phyloP scores from a whole-genome alignment of 1,139 yeast genomes.

The Komagataea norvegica region DNA sequence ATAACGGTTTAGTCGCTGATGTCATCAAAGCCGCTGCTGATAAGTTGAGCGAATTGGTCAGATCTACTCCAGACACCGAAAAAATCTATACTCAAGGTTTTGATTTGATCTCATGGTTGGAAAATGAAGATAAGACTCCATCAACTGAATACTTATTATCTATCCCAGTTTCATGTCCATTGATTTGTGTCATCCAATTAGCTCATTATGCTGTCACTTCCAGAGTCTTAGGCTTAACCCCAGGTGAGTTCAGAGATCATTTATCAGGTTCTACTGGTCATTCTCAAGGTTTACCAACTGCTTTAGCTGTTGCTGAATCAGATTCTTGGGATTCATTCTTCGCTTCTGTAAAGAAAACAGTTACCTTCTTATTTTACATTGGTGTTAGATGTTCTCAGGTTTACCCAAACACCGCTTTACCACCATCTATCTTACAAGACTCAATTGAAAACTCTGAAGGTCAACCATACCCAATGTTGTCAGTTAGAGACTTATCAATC shows the following conservation, averaged over 20 bases:
- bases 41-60: conserved; percentile 63
- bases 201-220: conserved; percentile 90
- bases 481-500: conserved; percentile 79
- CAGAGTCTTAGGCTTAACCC: conserved; percentile 77
- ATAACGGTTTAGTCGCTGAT: conserved; percentile 70
- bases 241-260: conserved; percentile 75
- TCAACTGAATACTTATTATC: conserved; percentile 82
- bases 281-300: conserved; percentile 94
- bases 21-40: conserved; percentile 66
- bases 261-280: conserved; percentile 93
- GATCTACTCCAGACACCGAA: conserved; percentile 70
- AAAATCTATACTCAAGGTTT: conserved; percentile 93
- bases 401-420: conserved; percentile 90
- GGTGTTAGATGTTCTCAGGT: conserved; percentile 88
- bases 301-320: conserved; percentile 84
- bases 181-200: conserved; percentile 91
- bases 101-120: conserved; percentile 83
- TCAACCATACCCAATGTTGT: conserved; percentile 94
- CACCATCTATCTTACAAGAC: conserved; percentile 92
- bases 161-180: conserved; percentile 93
- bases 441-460: conserved; percentile 95
- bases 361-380: conserved; percentile 81
- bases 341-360: conserved; percentile 67
- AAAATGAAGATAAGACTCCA: conserved; percentile 81
- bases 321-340: conserved; percentile 82